Evolutionary conservation across 768 basidiomycete genomes (phyloP).

Genomic region (Hemileccinum rubropunctum): DNA sequence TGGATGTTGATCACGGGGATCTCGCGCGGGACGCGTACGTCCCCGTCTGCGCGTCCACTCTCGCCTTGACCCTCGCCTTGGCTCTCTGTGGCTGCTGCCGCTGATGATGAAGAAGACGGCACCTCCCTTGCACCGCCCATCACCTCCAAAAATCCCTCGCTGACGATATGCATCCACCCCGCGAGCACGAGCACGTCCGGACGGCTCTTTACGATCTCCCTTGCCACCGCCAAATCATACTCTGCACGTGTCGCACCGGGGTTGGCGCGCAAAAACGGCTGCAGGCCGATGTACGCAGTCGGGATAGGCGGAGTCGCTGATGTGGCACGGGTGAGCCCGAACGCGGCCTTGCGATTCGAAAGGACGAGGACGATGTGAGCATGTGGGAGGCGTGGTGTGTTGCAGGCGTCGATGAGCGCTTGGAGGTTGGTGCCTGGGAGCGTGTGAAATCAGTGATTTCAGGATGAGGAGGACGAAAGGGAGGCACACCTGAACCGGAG

Average conservation of each 20-base stretch:
- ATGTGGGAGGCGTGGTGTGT: conserved; percentile 70
- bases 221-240: conserved; percentile 82
- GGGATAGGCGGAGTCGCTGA: conserved; percentile 73
- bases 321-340: conserved; percentile 80
- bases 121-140: conserved; percentile 42
- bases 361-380: conserved; percentile 76
- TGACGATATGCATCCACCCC: conserved; percentile 98
- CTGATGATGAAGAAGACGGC: neutral
- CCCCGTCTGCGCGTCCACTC: conserved; percentile 22
- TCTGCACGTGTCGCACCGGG: conserved; percentile 74
- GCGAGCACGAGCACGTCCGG: conserved; percentile 94
- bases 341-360: conserved; percentile 90
- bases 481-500: conserved; percentile 56
- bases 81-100: neutral
- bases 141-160: conserved; percentile 73
- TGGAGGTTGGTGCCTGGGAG: conserved; percentile 88
- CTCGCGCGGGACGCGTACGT: conserved; percentile 15
- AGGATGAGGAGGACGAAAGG: neutral
- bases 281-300: conserved; percentile 78
- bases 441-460: neutral
- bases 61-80: neutral
- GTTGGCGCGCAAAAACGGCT: conserved; percentile 75
- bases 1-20: conserved; percentile 95
- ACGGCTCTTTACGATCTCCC: conserved; percentile 53
- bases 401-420: conserved; percentile 87